Evolutionary conservation across 257 asterid species (phyloP), one percentile per base, ranked within the genome.

Genomic region (Haberlea rhodopensis): DNA sequence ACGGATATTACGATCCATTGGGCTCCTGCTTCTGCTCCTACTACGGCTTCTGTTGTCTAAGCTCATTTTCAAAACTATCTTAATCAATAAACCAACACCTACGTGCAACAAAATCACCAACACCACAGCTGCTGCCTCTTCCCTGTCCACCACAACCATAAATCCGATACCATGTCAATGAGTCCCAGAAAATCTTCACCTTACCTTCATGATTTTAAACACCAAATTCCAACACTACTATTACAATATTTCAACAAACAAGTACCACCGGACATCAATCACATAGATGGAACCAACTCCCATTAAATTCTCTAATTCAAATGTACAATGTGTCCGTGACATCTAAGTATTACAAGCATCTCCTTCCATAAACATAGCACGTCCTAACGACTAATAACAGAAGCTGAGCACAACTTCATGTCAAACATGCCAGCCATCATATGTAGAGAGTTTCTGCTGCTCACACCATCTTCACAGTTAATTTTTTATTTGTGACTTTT

Each of bases 61-160:
- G 88, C 87, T 89, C 99, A 92, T 89, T 67, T 71, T 73, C 78
- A 75, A 68, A 63, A 69, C 76, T 62, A 62, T 67, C 75, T 70
- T 75, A 78, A 61, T 68, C 77, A 78, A 79, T 85, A 77, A 76
- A 78, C 75, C 82, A 73, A 81, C 79, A 79, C 78, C 55, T 68
- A 67, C 54, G 76, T 9, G 87, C 82, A 78, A 78, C 8, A 77
- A 69, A 72, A 65, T 69, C 84, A 79, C 87, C 88, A 78, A 67
- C 81, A 73, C 79, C 82, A 79, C 82, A 74, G 87, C 89, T 74
- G 83, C 88, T 58, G 80, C 84, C 88, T 76, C 86, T 90, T 80
- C 84, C 96, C 98, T 91, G 98, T 83, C 95, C 98, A 91, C 96
- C 91, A 91, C 85, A 89, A 87, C 90, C 90, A 89, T 84, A 85